Base-by-base conservation (phyloP, 345 rosid species). In the Eucalyptus curtisii region DNA sequence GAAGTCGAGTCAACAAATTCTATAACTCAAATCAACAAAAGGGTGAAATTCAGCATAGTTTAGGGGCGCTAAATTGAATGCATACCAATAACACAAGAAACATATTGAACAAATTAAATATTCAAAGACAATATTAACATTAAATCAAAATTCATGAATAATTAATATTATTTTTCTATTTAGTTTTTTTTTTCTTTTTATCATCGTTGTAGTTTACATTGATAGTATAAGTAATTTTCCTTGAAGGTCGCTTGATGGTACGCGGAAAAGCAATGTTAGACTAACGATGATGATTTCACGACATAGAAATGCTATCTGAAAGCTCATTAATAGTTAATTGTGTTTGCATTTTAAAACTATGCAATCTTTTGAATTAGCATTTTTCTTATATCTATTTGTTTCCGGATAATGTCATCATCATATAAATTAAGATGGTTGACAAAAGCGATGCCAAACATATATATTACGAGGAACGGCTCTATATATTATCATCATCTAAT, bases 1-100 rank as follows among this genome's bases (percentile, higher is more conserved):
- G 20, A n/a, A n/a, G 76, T 66, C 4, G 15, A 10, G 9, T 66
- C 5, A 17, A 5, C 10, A 66, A 7, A 66, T 31, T 66, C 10
- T 12, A 7, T 66, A 7, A n/a, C 12, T 31, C 8, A 45, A 71
- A 71, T 19, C 7, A 17, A 17, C 7, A 19, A 10, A 71, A 19
- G 4, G 13, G 25, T 2, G 19, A 15, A 4, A 66, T 66, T 66
- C 2, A 13, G 33, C 3, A 31, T 15, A 31, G 4, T 68, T 1
- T 68, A 68, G 7, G 15, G 3, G 40, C 4, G 13, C 4, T 76
- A 76, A 10, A 76, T 40, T 20, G 16, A 20, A 3, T 30, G 11
- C 15, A 20, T 20, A 20, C 4, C 8, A 37, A 20, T 40, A 20
- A n/a, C n/a, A 6, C 2, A 64, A 0, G 5, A 7, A 64, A 5